These are phyloP conservation scores for Penicillium mononematosum DNA, from an alignment of 495 filamentous ascomycete species.

Conservation along the genomic window DNA sequence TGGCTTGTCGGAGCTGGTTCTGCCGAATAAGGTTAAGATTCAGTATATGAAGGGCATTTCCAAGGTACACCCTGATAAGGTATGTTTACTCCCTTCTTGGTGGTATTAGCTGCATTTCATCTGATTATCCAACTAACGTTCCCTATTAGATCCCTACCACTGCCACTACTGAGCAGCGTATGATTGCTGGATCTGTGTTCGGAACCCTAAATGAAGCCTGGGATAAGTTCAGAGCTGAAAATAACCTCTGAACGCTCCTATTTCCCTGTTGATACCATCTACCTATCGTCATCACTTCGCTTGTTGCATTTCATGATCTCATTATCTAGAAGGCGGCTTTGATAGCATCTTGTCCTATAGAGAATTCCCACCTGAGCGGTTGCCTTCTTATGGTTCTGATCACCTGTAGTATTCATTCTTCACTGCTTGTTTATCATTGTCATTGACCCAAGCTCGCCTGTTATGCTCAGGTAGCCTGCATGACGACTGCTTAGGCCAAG, in stretches of 20 bases:
- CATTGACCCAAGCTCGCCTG: neutral
- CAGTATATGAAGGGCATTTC: constrained; percentile 98
- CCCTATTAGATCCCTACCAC: constrained; percentile 69
- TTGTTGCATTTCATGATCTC: constrained; percentile 10
- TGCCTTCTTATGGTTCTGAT: neutral
- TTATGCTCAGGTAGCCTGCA: neutral
- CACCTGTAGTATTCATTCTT: neutral
- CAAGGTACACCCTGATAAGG: constrained; percentile 98
- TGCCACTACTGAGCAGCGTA: constrained; percentile 89
- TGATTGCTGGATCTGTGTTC: constrained; percentile 91
- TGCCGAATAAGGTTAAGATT: constrained; percentile 91
- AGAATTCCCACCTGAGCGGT: neutral
- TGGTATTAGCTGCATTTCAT: neutral
- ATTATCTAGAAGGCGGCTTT: constrained; percentile 5
- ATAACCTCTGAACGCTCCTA: constrained; percentile 46
- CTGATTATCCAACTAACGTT: constrained; percentile 6
- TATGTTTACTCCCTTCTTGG: constrained; percentile 43
- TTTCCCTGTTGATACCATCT: constrained; percentile 13
- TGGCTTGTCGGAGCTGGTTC: constrained; percentile 83
- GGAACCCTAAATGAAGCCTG: constrained; percentile 93
- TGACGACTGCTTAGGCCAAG: neutral
- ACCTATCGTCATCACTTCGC: neutral
- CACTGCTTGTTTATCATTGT: neutral
- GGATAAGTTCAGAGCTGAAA: constrained; percentile 96
- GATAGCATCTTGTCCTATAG: constrained; percentile 1